Conservation (phyloP, 257 asterid genomes). For the Solanum lycopersicoides region DNA sequence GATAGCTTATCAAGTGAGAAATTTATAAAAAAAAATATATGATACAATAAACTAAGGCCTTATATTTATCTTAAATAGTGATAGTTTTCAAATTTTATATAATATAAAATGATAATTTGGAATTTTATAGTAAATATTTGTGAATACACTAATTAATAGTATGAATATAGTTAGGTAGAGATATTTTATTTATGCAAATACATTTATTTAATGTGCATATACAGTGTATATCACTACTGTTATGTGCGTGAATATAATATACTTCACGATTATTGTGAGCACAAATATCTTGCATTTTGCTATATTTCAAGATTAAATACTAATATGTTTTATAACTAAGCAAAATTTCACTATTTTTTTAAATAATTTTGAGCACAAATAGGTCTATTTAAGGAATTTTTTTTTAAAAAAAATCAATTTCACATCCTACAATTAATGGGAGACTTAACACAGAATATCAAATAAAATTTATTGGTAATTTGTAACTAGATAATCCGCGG, state of each 20-base stretch:
- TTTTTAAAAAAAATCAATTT: neutral
- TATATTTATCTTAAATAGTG: no score
- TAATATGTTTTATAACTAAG: no score
- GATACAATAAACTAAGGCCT: neutral
- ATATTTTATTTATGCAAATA: no score
- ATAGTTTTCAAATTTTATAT: no score
- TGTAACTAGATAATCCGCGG: neutral
- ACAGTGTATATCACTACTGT: neutral
- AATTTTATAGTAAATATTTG: no score
- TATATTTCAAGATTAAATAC: no score
- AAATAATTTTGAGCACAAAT: neutral
- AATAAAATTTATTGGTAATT: neutral
- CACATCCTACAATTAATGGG: neutral
- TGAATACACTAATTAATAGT: rapidly evolving
- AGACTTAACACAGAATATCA: neutral
- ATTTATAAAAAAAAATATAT: neutral
- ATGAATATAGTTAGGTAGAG: no score
- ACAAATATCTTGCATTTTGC: no score
- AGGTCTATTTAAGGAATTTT: neutral
- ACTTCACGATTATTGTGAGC: neutral
- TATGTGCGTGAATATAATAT: no score
- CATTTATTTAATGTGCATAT: neutral
- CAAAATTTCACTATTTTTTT: no score
- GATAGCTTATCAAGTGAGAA: neutral
- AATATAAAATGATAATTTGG: no score